phyloP scores from a whole-genome alignment of 1,284 basidiomycete species.

The Ceratobasidium sp. region DNA sequence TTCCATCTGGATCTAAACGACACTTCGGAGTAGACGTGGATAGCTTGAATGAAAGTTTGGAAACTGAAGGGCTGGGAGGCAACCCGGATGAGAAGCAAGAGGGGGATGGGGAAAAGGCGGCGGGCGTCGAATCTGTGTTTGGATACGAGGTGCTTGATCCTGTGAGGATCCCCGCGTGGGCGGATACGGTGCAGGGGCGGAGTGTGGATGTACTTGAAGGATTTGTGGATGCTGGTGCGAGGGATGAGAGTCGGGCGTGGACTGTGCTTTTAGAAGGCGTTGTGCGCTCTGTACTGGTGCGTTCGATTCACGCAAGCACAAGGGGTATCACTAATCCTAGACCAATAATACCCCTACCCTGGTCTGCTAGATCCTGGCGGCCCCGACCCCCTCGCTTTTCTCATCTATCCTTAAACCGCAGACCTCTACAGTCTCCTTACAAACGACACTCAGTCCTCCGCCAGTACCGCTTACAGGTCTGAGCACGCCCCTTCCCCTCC shows the following conservation, averaged over 20 bases:
- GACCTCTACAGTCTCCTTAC: conserved; percentile 54
- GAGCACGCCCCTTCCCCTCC: conserved; percentile 67
- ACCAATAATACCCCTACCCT: conserved; percentile 37
- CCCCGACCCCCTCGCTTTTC: conserved; percentile 59
- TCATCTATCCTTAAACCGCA: conserved; percentile 48
- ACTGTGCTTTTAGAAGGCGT: conserved; percentile 75
- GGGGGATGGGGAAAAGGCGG: conserved; percentile 53
- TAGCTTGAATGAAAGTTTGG: conserved; percentile 30
- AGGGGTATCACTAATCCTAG: not conserved
- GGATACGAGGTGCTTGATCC: conserved; percentile 65
- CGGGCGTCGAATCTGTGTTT: not conserved
- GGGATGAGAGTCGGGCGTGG: conserved; percentile 82
- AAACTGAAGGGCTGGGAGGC: not conserved
- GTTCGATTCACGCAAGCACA: conserved; percentile 48
- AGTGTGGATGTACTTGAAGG: conserved; percentile 67
- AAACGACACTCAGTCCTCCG: conserved; percentile 66
- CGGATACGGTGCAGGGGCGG: conserved; percentile 57
- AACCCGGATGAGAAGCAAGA: conserved; percentile 45
- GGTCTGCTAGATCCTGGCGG: conserved; percentile 59
- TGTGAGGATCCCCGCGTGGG: conserved; percentile 75
- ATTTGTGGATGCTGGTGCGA: conserved; percentile 65
- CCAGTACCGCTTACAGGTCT: conserved; percentile 75
- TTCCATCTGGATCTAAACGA: conserved; percentile 46
- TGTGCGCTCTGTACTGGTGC: conserved; percentile 76
- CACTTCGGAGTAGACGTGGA: conserved; percentile 26